Evolutionary conservation across 2,329 filamentous ascomycete species (phyloP).

Genomic region (Nigrograna mackinnonii): DNA sequence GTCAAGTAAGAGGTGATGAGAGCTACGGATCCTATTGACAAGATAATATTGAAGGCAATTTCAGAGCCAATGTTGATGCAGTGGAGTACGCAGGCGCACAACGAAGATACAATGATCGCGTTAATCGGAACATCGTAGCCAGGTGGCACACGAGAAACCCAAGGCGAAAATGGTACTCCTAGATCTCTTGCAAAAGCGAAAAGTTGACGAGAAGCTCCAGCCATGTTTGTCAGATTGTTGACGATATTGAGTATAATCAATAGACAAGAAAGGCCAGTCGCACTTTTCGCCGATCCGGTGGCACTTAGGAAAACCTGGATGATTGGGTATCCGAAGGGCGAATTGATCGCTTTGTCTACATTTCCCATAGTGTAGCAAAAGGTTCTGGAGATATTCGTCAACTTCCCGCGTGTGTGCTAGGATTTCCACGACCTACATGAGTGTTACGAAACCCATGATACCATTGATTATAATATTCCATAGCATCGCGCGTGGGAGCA

Average conservation of each 20-base stretch:
- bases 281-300: conserved; percentile 23
- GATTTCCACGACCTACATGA: conserved; percentile 19
- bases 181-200: conserved; percentile 41
- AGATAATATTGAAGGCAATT: conserved; percentile 40
- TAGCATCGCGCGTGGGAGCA: conserved; percentile 47
- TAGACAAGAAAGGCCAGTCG: conserved; percentile 33
- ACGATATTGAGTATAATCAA: conserved; percentile 33
- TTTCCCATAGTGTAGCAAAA: conserved; percentile 39
- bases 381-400: conserved; percentile 3
- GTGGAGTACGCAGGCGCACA: conserved; percentile 5
- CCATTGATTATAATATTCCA: conserved; percentile 45
- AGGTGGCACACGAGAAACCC: conserved; percentile 28
- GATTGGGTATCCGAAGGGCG: conserved; percentile 34
- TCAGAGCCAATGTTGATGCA: conserved; percentile 39
- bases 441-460: conserved; percentile 36
- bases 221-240: conserved; percentile 32
- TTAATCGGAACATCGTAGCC: conserved; percentile 33
- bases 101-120: conserved; percentile 30
- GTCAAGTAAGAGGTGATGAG: conserved; percentile 47
- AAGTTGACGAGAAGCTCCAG: conserved; percentile 37
- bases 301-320: conserved; percentile 38
- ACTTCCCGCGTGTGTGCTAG: not conserved
- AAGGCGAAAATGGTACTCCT: conserved; percentile 35
- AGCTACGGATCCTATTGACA: conserved; percentile 43
- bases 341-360: conserved; percentile 28